Base-by-base conservation (phyloP, 2,329 filamentous ascomycete genomes). In the Sclerotinia spermophila region DNA sequence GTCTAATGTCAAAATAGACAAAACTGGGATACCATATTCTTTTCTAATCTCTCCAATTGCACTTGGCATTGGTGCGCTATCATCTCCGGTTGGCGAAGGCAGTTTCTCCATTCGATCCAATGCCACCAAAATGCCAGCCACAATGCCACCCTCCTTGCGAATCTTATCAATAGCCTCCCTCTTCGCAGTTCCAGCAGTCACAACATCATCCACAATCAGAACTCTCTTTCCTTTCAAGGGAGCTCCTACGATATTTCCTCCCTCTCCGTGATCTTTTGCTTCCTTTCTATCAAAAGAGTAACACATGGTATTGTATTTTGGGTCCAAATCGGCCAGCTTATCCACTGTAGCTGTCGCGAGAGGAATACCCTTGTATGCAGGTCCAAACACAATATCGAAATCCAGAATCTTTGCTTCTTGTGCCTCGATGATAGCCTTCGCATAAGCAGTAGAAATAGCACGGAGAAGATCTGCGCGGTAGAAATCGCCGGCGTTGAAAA, bases 221-320 rank as follows among this genome's bases (percentile, higher is more conserved):
- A 97, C 89, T 72, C 87, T 88, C 86, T 96, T 94, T 68, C 92
- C 94, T 82, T 92, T 91, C 67, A 98, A 84, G 10, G 90, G 86
- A 42, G 93, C 92, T 17, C 96, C 96, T 21, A 98, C 94, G 77
- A 98, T 97, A 80, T 88, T 92, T 59, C 96, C 95, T 45, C 95
- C 95, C 82, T 99, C 96, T 59, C 96, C 95, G 81, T 98, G 95
- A 78, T 93, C 92, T 85, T 98, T 98, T 78, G 90, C 92, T 83
- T 98, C 96, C 83, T 98, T 98, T 78, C 96, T 89, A 83, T 98
- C 96, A 83, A 97, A 98, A 45, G 90, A 90, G 83, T 97, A 98
- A 78, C 90, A 92, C 71, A 92, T 85, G 58, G 86, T 82, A 70
- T 87, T 88, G 81, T 91, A 96, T 73, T 85, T 87, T 27, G 87